Evolutionary conservation across 495 filamentous ascomycete species (phyloP).

Genomic region (Collariella sp.): DNA sequence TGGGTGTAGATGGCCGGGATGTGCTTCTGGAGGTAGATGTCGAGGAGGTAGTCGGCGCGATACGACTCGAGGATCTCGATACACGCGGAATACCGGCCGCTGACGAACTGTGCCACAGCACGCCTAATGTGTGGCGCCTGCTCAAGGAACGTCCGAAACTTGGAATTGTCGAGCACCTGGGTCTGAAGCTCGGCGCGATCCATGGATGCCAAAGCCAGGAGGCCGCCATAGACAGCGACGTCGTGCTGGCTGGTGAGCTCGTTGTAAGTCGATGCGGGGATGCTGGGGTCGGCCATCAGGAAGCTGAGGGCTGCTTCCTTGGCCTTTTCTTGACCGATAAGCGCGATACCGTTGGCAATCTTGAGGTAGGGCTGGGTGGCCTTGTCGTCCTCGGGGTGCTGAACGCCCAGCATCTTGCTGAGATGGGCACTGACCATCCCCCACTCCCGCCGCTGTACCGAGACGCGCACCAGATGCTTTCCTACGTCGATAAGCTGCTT

Average conservation of each 20-base stretch:
- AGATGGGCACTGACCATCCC: conserved; percentile 54
- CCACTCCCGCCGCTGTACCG: conserved; percentile 41
- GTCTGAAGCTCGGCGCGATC: conserved; percentile 63
- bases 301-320: conserved; percentile 67
- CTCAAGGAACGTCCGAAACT: conserved; percentile 83
- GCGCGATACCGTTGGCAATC: conserved; percentile 60
- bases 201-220: conserved; percentile 89
- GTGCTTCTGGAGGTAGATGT: conserved; percentile 76
- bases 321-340: conserved; percentile 57
- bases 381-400: conserved; percentile 50
- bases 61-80: conserved; percentile 74
- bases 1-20: conserved; percentile 56
- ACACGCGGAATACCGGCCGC: conserved; percentile 76
- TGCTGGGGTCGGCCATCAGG: conserved; percentile 46
- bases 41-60: conserved; percentile 76
- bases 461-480: conserved; percentile 36
- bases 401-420: conserved; percentile 52
- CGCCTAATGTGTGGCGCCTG: conserved; percentile 90
- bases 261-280: conserved; percentile 51
- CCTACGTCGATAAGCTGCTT: conserved; percentile 38
- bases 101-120: conserved; percentile 79
- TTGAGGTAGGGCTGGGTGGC: conserved; percentile 53
- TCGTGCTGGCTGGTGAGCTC: conserved; percentile 77
- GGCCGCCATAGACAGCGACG: conserved; percentile 81
- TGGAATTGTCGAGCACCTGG: conserved; percentile 65